Conservation (phyloP, 371 early-diverging fungal genomes). For the Lichtheimia ramosa region DNA sequence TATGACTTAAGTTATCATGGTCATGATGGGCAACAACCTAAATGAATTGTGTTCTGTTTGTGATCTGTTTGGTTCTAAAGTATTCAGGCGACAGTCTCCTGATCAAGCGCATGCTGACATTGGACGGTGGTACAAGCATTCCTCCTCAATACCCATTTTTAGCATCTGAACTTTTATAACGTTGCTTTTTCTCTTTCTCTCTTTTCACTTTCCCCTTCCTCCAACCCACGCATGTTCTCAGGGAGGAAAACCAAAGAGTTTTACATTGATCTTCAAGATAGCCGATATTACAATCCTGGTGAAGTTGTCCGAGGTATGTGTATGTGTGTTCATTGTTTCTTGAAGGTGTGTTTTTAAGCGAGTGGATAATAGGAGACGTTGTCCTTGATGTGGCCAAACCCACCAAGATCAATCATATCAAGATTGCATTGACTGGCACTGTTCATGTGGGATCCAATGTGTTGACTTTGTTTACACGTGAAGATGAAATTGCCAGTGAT, state of each 20-base stretch:
- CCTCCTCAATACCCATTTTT: not conserved
- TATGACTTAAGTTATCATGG: too few species aligned
- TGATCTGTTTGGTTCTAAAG: too few species aligned
- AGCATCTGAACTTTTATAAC: too few species aligned
- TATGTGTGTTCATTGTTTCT: not conserved
- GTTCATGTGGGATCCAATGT: conserved; percentile 27
- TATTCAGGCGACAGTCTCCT: too few species aligned
- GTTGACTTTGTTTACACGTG: conserved; percentile 21
- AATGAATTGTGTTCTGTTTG: too few species aligned
- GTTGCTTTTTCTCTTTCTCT: conserved; percentile 1
- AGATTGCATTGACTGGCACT: conserved; percentile 30
- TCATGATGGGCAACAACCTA: too few species aligned
- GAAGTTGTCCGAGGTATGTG: conserved; percentile 40
- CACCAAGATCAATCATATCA: conserved; percentile 36
- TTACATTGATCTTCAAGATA: conserved; percentile 39
- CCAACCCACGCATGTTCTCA: conserved; percentile 9
- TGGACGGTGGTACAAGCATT: not conserved
- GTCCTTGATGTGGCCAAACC: conserved; percentile 37
- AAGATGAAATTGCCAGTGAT: conserved; percentile 24
- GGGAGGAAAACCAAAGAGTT: conserved; percentile 33
- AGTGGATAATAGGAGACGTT: conserved; percentile 30
- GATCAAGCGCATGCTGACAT: too few species aligned
- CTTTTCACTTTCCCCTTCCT: conserved; percentile 1
- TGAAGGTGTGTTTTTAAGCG: too few species aligned
- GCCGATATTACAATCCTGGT: conserved; percentile 43